Evolutionary conservation across 2,329 filamentous ascomycete species (phyloP).

Genomic region (Colletotrichum sp.): DNA sequence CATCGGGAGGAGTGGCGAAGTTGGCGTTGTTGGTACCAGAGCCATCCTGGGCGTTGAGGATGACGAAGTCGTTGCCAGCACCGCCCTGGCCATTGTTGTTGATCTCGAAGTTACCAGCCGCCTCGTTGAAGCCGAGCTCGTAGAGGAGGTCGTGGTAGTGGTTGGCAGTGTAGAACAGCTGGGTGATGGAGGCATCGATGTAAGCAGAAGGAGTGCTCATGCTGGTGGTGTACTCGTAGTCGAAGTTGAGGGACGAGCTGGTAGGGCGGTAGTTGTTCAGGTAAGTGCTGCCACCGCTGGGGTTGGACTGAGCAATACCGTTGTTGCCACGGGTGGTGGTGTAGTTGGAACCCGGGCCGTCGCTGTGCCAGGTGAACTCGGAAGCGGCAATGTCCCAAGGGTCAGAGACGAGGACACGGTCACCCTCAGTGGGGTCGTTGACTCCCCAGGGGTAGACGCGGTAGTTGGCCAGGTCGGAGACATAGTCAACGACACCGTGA

Average conservation of each 20-base stretch:
- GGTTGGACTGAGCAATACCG: slow-evolving; percentile 55
- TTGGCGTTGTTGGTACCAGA: slow-evolving; percentile 56
- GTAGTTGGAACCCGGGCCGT: slow-evolving; percentile 48
- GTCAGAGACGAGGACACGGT: slow-evolving; percentile 43
- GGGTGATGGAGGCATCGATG: slow-evolving; percentile 53
- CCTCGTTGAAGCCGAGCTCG: slow-evolving; percentile 57
- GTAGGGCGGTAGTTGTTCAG: slow-evolving; percentile 43
- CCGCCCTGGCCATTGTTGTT: slow-evolving; percentile 57
- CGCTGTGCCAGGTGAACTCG: slow-evolving; percentile 53
- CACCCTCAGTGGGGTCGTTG: slow-evolving; percentile 54
- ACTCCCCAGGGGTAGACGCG: slow-evolving; percentile 57
- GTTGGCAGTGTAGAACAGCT: slow-evolving; percentile 63
- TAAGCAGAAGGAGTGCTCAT: slow-evolving; percentile 41
- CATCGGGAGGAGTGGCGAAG: slow-evolving; percentile 54
- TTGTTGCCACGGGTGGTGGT: slow-evolving; percentile 60
- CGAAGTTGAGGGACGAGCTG: slow-evolving; percentile 43
- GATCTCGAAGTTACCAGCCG: slow-evolving; percentile 58
- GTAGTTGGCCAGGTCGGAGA: slow-evolving; percentile 52
- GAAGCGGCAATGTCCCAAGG: slow-evolving; percentile 48
- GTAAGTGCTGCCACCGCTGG: slow-evolving; percentile 37
- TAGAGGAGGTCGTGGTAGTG: slow-evolving; percentile 60
- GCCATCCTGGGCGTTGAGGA: slow-evolving; percentile 56
- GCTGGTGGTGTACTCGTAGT: slow-evolving; percentile 39
- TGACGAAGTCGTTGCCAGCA: slow-evolving; percentile 50
- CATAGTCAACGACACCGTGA: slow-evolving; percentile 57